Base-by-base conservation (phyloP, 176 grass and related monocot species). In the Bothriochloa decipiens region DNA sequence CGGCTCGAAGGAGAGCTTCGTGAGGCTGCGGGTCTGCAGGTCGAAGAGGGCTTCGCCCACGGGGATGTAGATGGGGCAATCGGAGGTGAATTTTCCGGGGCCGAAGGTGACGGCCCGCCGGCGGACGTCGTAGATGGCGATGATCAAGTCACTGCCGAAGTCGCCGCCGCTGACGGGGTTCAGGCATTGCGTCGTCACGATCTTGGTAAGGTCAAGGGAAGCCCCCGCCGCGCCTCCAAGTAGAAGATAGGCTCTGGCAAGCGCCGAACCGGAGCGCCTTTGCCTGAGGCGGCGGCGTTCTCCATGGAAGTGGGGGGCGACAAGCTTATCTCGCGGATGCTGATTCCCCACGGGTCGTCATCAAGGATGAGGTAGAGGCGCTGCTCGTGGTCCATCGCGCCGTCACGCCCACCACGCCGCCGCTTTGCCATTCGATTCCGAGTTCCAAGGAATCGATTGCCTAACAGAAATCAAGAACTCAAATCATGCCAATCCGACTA, bases 341-440 rank as follows among this genome's bases (percentile, higher is more conserved):
- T 72, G 69, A 25, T 26, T 14, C 69, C 69, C 0, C 2, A 25
- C 0, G n/a, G n/a, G 6, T 12, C 13, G 40, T 72, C 69, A 8
- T 72, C 69, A 4, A 72, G 13, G 22, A 72, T 2, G 12, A 72
- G 69, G n/a, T 72, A 72, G 12, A 72, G 69, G 69, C n/a, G 69
- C 18, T 46, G 45, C 45, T 46, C 45, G 45, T 0, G 11, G 12
- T 46, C 45, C 45, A 46, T 14, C 45, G 12, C 46, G 46, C 0
- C 42, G 9, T 11, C 45, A 49, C 46, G 0, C 0, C 0, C 46
- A 15, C 14, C 46, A 13, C 46, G 14, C 46, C 14, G 46, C 46
- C 14, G 46, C 14, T 49, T 49, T 49, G 46, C 46, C 46, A 49
- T 49, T 41, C 1, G 33, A 35, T 2, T 35, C 33, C 33, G 33